phyloP scores from a whole-genome alignment of 2,329 filamentous ascomycete genomes.

The Neopestalotiopsis rosae region DNA sequence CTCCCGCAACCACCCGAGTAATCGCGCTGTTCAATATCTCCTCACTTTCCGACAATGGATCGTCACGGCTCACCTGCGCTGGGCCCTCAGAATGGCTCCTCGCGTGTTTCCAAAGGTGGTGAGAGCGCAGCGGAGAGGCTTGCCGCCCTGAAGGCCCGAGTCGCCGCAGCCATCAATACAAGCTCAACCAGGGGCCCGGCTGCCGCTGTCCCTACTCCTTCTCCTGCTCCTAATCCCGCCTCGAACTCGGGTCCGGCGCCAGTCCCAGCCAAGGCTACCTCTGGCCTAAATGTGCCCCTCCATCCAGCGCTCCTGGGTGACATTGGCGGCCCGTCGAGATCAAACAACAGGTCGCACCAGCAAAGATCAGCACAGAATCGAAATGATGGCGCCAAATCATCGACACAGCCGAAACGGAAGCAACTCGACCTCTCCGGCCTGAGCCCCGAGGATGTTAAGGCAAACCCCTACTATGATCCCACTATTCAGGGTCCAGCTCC shows the following conservation, averaged over 20 bases:
- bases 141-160: slow-evolving; percentile 79
- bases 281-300: slow-evolving; percentile 68
- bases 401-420: slow-evolving; percentile 37
- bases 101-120: slow-evolving; percentile 57
- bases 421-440: slow-evolving; percentile 34
- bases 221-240: not conserved
- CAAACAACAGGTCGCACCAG: slow-evolving; percentile 40
- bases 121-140: slow-evolving; percentile 68
- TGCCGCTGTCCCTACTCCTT: not conserved
- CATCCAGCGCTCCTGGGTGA: slow-evolving; percentile 65
- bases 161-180: slow-evolving; percentile 70
- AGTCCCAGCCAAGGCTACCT: slow-evolving; percentile 36
- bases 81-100: slow-evolving; percentile 57
- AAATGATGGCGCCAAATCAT: slow-evolving; percentile 22
- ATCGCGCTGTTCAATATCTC: not conserved
- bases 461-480: slow-evolving; percentile 84
- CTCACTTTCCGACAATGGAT: slow-evolving; percentile 49
- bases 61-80: slow-evolving; percentile 56
- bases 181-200: slow-evolving; percentile 1
- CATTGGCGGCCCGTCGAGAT: slow-evolving; percentile 24
- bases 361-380: slow-evolving; percentile 23
- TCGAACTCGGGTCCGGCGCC: not conserved
- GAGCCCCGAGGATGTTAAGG: slow-evolving; percentile 38
- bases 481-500: slow-evolving; percentile 65
- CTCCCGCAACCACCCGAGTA: no score